Base-by-base conservation (phyloP, 208 protist genomes). In the Trypanosomatidae sp. region DNA sequence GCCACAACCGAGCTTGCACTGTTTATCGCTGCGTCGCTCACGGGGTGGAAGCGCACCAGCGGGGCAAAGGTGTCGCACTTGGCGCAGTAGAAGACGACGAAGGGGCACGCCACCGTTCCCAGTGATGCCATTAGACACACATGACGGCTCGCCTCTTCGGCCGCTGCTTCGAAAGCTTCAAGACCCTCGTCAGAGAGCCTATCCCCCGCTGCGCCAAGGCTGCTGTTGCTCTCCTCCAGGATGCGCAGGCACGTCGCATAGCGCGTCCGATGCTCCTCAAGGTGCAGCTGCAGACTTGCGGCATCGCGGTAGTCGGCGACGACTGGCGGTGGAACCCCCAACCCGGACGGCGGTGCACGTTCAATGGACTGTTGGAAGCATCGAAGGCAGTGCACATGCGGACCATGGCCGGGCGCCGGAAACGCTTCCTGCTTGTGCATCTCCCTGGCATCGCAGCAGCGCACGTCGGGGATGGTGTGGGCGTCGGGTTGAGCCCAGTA, bases 21-120 rank as follows among this genome's bases (percentile, higher is more conserved):
- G 60, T 7, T 33, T 43, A 30, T n/a, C 58, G 0, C 69, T 52
- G 9, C 49, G 19, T 56, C 66, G 62, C 36, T 36, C 17, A 59
- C 19, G 19, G 30, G 30, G 17, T 30, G 36, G 47, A 89, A 80
- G n/a, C 50, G 69, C n/a, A 73, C 73, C 28, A 90, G 71, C 2
- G 88, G 88, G 1, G 84, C 85, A 22, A 92, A 81, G 47, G 80
- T 71, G 43, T 85, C 71, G 75, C 88, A 92, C 68, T 76, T 74
- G 30, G 83, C 79, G 62, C 88, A 92, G 81, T 90, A 92, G 58
- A 72, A 76, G 22, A 87, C 81, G 28, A 83, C 65, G 33, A 90
- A 19, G 0, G 88, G 83, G 50, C 74, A 86, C 1, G 79, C 68
- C 2, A 80, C 66, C 3, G 79, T 87, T 50, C 88, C 85, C 36